Evolutionary conservation across 2,329 filamentous ascomycete genomes (phyloP).

Genomic region (Didymella glomerata): DNA sequence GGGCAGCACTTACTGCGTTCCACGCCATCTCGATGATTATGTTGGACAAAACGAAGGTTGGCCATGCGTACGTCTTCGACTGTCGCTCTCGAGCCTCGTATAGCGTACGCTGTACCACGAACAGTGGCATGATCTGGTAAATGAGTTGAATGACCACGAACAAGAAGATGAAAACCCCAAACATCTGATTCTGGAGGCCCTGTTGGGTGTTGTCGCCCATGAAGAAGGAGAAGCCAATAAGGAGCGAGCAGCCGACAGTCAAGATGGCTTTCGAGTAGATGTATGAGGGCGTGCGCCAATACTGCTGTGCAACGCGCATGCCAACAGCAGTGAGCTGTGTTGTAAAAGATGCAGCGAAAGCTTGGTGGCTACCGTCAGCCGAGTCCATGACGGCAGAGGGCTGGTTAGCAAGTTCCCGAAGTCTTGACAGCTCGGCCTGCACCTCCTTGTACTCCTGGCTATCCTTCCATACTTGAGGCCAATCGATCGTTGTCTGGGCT

Average conservation of each 20-base stretch:
- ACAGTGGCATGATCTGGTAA: neutral
- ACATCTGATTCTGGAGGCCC: neutral
- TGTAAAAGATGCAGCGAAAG: neutral
- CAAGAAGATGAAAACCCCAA: neutral
- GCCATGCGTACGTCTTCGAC: conserved; percentile 77
- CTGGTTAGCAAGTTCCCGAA: neutral
- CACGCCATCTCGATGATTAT: conserved; percentile 71
- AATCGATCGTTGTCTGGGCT: neutral
- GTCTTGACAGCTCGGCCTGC: neutral
- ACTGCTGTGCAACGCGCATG: neutral
- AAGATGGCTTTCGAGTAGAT: neutral
- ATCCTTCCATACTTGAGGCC: neutral
- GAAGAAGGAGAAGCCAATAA: neutral
- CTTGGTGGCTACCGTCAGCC: neutral
- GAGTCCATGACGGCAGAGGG: neutral
- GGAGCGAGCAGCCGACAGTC: neutral
- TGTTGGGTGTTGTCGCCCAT: neutral
- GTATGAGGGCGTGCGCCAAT: neutral
- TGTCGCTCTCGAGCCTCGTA: conserved; percentile 68
- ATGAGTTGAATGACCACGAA: neutral
- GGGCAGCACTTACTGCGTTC: conserved; percentile 64
- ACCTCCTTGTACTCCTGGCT: neutral
- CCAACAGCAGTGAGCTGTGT: neutral
- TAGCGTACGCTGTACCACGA: conserved; percentile 37
- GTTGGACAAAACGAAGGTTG: conserved; percentile 74